Evolutionary conservation across 306 rosid species (phyloP).

Genomic region (Sphenostylis stenocarpa): DNA sequence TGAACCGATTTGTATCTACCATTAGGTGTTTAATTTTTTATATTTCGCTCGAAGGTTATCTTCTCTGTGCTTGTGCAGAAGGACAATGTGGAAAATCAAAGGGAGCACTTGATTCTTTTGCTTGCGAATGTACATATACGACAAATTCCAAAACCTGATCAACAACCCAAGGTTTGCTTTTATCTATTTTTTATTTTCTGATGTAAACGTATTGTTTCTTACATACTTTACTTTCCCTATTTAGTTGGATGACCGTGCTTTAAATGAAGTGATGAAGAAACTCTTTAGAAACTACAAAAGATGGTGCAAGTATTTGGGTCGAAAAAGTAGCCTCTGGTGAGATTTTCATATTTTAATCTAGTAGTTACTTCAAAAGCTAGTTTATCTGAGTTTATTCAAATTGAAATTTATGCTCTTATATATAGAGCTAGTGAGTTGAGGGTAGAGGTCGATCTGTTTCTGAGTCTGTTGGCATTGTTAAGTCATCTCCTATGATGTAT

Average conservation of each 20-base stretch:
- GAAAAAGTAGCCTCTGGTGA: constrained; percentile 99
- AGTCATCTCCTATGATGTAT: too few species aligned
- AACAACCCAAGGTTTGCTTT: constrained; percentile 68
- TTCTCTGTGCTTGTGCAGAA: constrained; percentile 56
- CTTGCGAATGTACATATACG: constrained; percentile 91
- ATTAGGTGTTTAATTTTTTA: constrained; percentile 20
- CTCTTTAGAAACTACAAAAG: constrained; percentile 88
- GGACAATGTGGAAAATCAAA: constrained; percentile 89
- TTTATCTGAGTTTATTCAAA: not conserved
- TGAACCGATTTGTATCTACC: constrained; percentile 20
- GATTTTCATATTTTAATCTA: constrained; percentile 35
- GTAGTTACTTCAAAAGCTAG: constrained; percentile 7
- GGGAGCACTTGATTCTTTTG: constrained; percentile 96
- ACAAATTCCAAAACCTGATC: constrained; percentile 66
- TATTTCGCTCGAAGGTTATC: constrained; percentile 17
- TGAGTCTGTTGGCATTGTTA: too few species aligned
- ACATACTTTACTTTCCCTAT: constrained; percentile 17
- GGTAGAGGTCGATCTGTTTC: not conserved
- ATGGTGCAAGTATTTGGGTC: constrained; percentile 95
- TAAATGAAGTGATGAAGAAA: constrained; percentile 88
- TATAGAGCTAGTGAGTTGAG: not conserved
- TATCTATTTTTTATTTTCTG: constrained; percentile 26
- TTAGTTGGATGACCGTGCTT: constrained; percentile 84
- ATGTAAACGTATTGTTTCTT: constrained; percentile 15
- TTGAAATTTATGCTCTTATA: constrained; percentile 19